Evolutionary conservation across 2,329 filamentous ascomycete species (phyloP), one percentile per base, ranked within the genome.

Genomic region (Hypoxylon sp.): DNA sequence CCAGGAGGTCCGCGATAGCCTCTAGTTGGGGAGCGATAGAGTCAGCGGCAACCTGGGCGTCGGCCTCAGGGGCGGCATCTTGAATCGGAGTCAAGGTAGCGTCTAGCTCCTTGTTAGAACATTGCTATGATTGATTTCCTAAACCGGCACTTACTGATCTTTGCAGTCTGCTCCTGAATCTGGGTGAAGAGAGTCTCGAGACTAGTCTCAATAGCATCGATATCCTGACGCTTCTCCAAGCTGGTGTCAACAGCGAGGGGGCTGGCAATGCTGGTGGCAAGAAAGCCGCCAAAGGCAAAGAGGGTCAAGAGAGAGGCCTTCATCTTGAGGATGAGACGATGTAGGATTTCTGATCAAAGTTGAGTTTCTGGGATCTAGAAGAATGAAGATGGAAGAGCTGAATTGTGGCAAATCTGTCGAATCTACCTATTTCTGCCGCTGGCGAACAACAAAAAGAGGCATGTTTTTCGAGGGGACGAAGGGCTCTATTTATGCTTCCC

Each of bases 171-270:
- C 63, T 72, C 64, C 61, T 74, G 67, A 57, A 75, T 72, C 48
- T 74, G 55, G 13, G 51, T 50, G 30, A 72, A 60, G 14, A 75
- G 73, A 17, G 68, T 50, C 23, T 71, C 70, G 9, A 74, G 62
- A 23, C 60, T 68, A 1, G 65, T 68, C 59, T 70, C 62, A 5
- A 75, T 72, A n/a, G 49, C 62, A 28, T 65, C 65, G 50, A 70
- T 69, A 45, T 72, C 73, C 64, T 75, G 74, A 49, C 74, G 74
- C 65, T 73, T 74, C 58, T 71, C 63, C 14, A 74, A 41, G 52
- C 49, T 57, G 11, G 60, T 63, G 9, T 61, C 60, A 36, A 62
- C 59, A 30, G 56, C 64, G 48, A 73, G 59, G 38, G 73, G 73
- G 61, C 63, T 73, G 48, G 72, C 73, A 41, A 75, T 69, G 63